Evolutionary conservation across 1,284 basidiomycete species (phyloP).

Genomic region (Ganoderma multipileum): DNA sequence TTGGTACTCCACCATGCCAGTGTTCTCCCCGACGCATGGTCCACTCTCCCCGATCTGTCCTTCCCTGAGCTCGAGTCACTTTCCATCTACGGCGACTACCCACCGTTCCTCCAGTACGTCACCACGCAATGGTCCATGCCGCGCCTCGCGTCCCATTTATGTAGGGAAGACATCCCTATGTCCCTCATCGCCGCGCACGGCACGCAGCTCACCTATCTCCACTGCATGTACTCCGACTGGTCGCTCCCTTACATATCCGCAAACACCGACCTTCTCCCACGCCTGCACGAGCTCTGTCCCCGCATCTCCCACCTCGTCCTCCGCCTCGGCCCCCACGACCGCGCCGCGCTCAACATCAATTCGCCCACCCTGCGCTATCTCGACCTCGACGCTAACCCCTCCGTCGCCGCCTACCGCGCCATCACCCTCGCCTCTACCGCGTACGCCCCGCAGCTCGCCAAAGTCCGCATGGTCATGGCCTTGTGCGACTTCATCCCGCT

Average conservation of each 20-base stretch:
- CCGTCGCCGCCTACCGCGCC: not conserved
- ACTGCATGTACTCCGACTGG: not conserved
- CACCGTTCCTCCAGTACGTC: not conserved
- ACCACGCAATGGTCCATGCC: not conserved
- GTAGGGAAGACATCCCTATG: not conserved
- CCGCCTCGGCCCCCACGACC: not conserved
- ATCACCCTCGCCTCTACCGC: not conserved
- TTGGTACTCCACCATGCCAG: too few relatives aligned
- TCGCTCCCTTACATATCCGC: not conserved
- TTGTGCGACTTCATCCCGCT: not conserved
- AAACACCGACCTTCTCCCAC: not conserved
- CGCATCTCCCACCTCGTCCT: not conserved
- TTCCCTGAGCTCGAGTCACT: not conserved
- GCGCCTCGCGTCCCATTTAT: not conserved
- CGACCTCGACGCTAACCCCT: not conserved
- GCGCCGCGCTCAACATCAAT: not conserved
- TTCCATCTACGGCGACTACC: not conserved
- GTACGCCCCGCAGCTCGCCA: not conserved
- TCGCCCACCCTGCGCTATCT: not conserved
- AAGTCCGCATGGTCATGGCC: not conserved
- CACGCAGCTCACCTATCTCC: not conserved
- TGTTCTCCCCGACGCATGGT: not conserved
- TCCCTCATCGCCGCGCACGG: not conserved
- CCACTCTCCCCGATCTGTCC: not conserved
- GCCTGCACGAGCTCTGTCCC: not conserved